These are phyloP conservation scores for Botrytis fabae DNA, from an alignment of 2,329 filamentous ascomycete genomes.

Conservation along the genomic window DNA sequence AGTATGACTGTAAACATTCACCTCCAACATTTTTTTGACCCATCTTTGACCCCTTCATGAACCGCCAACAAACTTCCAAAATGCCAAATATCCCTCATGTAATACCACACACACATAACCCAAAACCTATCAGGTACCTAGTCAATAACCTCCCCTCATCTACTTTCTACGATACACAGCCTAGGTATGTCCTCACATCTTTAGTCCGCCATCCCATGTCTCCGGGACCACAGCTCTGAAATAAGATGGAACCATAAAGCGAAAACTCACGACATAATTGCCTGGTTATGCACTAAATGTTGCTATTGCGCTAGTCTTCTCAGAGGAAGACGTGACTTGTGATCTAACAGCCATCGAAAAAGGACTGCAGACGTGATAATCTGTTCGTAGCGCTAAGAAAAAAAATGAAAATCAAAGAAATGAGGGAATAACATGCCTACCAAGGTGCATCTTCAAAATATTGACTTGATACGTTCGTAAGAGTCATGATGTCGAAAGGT, in stretches of 20 bases:
- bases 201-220: slow-evolving; percentile 57
- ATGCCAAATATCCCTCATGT: slow-evolving; percentile 7
- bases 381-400: slow-evolving; percentile 52
- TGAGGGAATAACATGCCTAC: neutral
- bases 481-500: slow-evolving; percentile 6
- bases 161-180: neutral
- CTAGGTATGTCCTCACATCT: slow-evolving; percentile 51
- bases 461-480: neutral
- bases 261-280: slow-evolving; percentile 32
- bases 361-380: slow-evolving; percentile 50
- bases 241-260: slow-evolving; percentile 43
- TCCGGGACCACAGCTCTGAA: slow-evolving; percentile 55
- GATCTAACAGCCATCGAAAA: slow-evolving; percentile 51
- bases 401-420: neutral
- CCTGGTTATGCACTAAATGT: slow-evolving; percentile 35
- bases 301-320: slow-evolving; percentile 51
- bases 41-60: neutral
- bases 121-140: neutral
- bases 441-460: neutral
- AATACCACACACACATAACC: neutral
- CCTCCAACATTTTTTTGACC: neutral
- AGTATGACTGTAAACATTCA: neutral
- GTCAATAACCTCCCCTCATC: neutral
- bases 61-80: neutral
- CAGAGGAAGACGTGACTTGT: slow-evolving; percentile 44